Percentiles rank a stretch among this genome's conserved stretches.
Evolutionary conservation across 768 basidiomycete genomes (phyloP).

Genomic region (Paxillus ammoniavirescens): DNA sequence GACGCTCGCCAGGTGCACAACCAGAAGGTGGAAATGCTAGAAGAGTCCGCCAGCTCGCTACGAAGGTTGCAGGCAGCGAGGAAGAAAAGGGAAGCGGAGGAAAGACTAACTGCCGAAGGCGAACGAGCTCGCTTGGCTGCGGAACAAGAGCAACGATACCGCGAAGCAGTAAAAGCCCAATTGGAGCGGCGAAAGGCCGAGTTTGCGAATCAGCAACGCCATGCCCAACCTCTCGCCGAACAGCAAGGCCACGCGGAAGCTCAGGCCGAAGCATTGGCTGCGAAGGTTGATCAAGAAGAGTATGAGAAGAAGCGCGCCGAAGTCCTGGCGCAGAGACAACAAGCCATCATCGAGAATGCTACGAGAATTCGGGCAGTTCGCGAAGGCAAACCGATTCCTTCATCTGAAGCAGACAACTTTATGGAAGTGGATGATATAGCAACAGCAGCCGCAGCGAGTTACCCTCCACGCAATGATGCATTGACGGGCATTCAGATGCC

Average conservation of each 20-base stretch:
- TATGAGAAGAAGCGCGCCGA: conserved; percentile 3
- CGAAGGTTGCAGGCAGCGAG: conserved; percentile 25
- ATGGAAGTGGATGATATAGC: conserved; percentile 5
- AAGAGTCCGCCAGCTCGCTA: conserved; percentile 15
- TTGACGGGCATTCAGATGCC: not conserved
- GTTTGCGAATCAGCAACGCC: not conserved
- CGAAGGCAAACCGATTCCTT: not conserved
- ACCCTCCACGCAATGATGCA: not conserved
- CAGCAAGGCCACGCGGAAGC: conserved; percentile 9
- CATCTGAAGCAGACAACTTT: not conserved
- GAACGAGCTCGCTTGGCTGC: conserved; percentile 7
- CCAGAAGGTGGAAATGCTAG: conserved; percentile 17
- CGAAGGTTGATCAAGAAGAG: conserved; percentile 1
- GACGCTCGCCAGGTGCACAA: conserved; percentile 15
- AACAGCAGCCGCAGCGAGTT: not conserved
- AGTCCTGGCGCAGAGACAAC: conserved; percentile 22
- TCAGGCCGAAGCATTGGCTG: not conserved
- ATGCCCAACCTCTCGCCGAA: not conserved
- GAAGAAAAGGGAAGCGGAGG: conserved; percentile 15
- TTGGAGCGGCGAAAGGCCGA: conserved; percentile 5
- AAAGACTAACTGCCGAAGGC: conserved; percentile 14
- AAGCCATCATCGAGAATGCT: conserved; percentile 27
- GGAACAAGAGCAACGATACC: not conserved
- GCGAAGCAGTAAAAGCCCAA: conserved; percentile 4
- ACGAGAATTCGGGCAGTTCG: conserved; percentile 25